These are phyloP conservation scores for Nicotiana attenuata DNA, from an alignment of 257 asterid genomes.

Conservation along the genomic window DNA sequence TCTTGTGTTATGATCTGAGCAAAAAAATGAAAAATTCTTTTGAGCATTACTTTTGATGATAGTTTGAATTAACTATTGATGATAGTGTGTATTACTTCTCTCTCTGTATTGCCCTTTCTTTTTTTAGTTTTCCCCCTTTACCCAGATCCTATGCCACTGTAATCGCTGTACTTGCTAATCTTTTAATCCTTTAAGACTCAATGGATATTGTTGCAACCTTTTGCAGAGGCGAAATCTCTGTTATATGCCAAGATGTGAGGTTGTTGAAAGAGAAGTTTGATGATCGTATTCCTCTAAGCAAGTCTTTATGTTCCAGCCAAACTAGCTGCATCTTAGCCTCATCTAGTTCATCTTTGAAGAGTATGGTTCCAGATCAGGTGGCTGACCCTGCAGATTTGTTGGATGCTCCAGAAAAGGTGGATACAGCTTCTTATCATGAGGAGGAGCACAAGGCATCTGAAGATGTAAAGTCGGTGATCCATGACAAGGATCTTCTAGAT, in stretches of 20 bases:
- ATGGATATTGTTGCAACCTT: neutral
- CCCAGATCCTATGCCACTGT: neutral
- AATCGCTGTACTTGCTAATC: neutral
- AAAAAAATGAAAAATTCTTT: too few species aligned
- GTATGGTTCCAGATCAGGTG: slow-evolving; percentile 26
- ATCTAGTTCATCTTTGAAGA: slow-evolving; percentile 40
- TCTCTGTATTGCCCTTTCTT: neutral
- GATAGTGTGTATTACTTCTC: neutral
- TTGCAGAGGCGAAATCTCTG: slow-evolving; percentile 84
- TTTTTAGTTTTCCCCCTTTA: neutral
- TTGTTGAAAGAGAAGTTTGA: slow-evolving; percentile 57
- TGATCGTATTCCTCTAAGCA: slow-evolving; percentile 45
- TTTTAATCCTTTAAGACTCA: neutral
- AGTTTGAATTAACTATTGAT: too few species aligned
- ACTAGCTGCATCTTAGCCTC: slow-evolving; percentile 59
- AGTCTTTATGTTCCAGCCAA: slow-evolving; percentile 46
- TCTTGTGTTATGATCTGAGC: neutral
- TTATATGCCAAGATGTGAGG: slow-evolving; percentile 72
- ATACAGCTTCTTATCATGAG: slow-evolving; percentile 8
- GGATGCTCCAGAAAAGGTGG: neutral
- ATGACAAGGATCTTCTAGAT: slow-evolving; percentile 29
- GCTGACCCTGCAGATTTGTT: slow-evolving; percentile 19
- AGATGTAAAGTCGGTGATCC: slow-evolving; percentile 17
- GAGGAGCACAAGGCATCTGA: slow-evolving; percentile 16
- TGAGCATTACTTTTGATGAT: neutral